Conservation (phyloP, 2,329 filamentous ascomycete genomes). For the Mollisia scopiformis region DNA sequence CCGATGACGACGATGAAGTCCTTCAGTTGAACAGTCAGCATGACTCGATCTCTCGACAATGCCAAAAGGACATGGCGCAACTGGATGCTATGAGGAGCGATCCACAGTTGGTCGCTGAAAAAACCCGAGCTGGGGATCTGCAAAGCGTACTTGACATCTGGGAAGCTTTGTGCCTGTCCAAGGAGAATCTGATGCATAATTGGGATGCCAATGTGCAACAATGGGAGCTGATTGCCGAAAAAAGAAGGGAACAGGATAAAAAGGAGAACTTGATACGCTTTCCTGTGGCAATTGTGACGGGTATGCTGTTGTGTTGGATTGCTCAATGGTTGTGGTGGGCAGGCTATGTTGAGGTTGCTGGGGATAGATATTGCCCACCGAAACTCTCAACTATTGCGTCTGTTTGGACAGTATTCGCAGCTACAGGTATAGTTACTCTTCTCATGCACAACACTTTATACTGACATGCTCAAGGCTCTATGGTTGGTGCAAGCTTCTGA, state of each 20-base stretch:
- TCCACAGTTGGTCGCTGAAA: background rate
- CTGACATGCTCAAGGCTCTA: background rate
- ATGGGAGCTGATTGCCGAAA: background rate
- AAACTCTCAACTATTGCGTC: background rate
- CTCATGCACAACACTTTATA: background rate
- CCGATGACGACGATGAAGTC: no score
- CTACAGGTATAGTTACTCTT: background rate
- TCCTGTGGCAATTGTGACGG: background rate
- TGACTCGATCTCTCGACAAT: no score
- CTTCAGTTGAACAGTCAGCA: no score
- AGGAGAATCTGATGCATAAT: background rate
- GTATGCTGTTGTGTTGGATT: conserved; percentile 9
- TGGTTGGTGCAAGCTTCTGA: background rate
- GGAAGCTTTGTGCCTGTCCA: background rate
- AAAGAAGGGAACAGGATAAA: background rate
- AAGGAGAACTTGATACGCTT: background rate
- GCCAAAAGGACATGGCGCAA: no score
- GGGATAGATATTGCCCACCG: conserved; percentile 1
- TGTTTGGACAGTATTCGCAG: background rate
- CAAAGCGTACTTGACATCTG: background rate
- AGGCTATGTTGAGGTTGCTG: conserved; percentile 6
- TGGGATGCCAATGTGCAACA: background rate
- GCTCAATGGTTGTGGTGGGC: conserved; percentile 10
- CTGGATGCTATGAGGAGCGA: no score
- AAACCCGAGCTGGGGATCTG: background rate